Evolutionary conservation across 768 basidiomycete species (phyloP).

Genomic region (Naganishia randhawae): DNA sequence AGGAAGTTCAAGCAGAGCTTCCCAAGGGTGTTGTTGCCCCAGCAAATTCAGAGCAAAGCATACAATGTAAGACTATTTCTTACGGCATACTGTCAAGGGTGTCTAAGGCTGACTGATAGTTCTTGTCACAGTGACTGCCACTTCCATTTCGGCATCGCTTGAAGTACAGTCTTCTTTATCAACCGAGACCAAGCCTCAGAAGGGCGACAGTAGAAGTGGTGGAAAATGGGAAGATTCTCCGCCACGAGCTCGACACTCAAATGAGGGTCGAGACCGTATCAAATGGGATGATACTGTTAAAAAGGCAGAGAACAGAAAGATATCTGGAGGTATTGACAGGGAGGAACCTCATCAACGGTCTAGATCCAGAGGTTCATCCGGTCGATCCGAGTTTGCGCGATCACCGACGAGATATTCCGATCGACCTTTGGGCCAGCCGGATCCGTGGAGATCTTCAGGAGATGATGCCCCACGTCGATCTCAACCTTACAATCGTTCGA

Average conservation of each 20-base stretch:
- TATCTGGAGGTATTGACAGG: not conserved
- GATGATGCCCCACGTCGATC: not conserved
- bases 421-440: not conserved
- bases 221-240: not conserved
- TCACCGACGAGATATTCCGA: slow-evolving; percentile 12
- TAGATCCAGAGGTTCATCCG: not conserved
- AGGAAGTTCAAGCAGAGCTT: not conserved
- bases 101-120: not conserved
- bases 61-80: not conserved
- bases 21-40: not conserved
- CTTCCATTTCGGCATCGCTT: not conserved
- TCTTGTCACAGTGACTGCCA: not conserved
- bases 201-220: not conserved
- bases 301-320: slow-evolving; percentile 1
- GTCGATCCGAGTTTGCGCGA: not conserved
- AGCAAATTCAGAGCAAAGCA: not conserved
- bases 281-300: slow-evolving; percentile 1
- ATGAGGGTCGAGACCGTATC: not conserved
- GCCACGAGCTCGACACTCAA: not conserved
- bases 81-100: not conserved
- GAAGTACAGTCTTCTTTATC: not conserved
- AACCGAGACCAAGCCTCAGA: not conserved
- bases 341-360: not conserved
- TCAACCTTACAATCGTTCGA: not conserved
- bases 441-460: not conserved